phyloP scores from a whole-genome alignment of 371 early-diverging fungal species.

The Zychaea mexicana region DNA sequence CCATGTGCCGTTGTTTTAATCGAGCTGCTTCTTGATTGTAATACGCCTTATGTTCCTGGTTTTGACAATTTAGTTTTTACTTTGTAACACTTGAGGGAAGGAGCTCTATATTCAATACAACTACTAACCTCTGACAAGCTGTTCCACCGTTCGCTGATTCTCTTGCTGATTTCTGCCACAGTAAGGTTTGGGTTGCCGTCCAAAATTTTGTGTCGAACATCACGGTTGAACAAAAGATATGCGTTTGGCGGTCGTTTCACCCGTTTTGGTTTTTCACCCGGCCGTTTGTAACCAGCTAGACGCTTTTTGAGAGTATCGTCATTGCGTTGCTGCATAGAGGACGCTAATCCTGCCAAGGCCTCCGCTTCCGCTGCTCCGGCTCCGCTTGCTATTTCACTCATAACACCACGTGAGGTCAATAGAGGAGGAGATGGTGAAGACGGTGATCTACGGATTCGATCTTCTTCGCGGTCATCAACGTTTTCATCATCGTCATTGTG shows the following conservation, averaged over 20 bases:
- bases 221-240: constrained; percentile 64
- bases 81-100: not conserved
- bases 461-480: not conserved
- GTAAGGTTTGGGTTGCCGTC: constrained; percentile 54
- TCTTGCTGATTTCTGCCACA: constrained; percentile 62
- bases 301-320: not conserved
- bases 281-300: not conserved
- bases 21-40: constrained; percentile 49
- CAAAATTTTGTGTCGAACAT: constrained; percentile 61
- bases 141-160: constrained; percentile 61
- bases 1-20: constrained; percentile 61
- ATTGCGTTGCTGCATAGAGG: not conserved
- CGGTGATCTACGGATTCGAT: not conserved
- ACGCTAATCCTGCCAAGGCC: constrained; percentile 12
- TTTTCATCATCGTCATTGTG: not conserved
- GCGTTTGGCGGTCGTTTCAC: constrained; percentile 71
- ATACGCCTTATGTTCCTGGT: constrained; percentile 36
- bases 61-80: no score
- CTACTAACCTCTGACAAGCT: constrained; percentile 24
- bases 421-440: not conserved
- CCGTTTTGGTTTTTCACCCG: constrained; percentile 17
- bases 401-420: not conserved
- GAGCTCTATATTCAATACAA: not conserved
- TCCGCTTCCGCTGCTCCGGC: constrained; percentile 18
- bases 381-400: constrained; percentile 17